Percentiles rank a stretch among this genome's conserved stretches.
phyloP scores from a whole-genome alignment of 1,284 basidiomycete genomes.

The Fomitopsis schrenkii region DNA sequence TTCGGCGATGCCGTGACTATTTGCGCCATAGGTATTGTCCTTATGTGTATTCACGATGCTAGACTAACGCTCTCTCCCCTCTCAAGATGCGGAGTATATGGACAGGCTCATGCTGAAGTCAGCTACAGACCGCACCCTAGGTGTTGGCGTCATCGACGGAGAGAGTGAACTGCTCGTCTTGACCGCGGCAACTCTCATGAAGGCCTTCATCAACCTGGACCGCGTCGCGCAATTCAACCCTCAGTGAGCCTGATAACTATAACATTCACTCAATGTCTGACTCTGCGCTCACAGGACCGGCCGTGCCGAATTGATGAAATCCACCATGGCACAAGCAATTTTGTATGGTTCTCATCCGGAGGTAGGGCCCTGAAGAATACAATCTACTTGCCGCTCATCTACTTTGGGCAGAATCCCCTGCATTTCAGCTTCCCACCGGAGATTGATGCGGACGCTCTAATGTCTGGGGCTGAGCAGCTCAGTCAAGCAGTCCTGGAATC shows the following conservation, averaged over 20 bases:
- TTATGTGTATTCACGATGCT: not conserved
- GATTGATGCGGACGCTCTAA: conserved; percentile 76
- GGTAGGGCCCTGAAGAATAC: conserved; percentile 30
- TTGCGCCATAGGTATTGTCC: conserved; percentile 52
- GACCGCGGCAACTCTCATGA: conserved; percentile 66
- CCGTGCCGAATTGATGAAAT: conserved; percentile 68
- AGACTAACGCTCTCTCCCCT: not conserved
- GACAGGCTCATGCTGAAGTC: conserved; percentile 72
- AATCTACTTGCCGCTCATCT: not conserved
- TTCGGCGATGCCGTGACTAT: conserved; percentile 77
- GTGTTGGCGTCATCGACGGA: conserved; percentile 51
- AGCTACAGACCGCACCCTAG: conserved; percentile 61
- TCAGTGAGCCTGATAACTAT: conserved; percentile 36
- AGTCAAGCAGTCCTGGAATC: conserved; percentile 74
- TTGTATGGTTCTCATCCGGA: conserved; percentile 70
- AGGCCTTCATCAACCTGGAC: conserved; percentile 56
- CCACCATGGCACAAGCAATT: conserved; percentile 86
- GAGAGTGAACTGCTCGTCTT: conserved; percentile 57
- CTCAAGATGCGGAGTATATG: conserved; percentile 61
- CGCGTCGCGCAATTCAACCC: conserved; percentile 53
- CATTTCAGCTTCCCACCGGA: conserved; percentile 80
- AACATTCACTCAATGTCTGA: not conserved
- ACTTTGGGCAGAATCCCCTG: conserved; percentile 65
- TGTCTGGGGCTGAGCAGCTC: conserved; percentile 75
- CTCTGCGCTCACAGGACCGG: conserved; percentile 41